Base-by-base conservation (phyloP, 192 early-diverging fungal genomes). In the Coemansia sp. region DNA sequence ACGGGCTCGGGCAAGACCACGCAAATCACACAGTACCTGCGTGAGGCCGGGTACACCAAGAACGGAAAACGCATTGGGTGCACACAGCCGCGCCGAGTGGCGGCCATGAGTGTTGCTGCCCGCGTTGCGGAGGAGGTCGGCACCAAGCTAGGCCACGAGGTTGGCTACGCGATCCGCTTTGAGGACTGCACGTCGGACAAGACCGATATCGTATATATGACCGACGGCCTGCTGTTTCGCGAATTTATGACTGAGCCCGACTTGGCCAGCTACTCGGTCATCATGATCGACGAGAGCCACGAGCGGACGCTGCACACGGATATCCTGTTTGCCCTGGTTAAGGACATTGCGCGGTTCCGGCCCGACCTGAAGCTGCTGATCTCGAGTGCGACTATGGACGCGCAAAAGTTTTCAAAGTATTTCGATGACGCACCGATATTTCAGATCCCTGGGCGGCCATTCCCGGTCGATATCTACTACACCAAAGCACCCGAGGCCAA, bases 231-330 rank as follows among this genome's bases (percentile, higher is more conserved):
- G 90, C 77, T 99, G 19, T 83, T 99, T 17, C 83, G 97, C 41
- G 97, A 99, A 70, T 99, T 96, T 55, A 83, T 99, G 81, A 93
- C 92, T 5, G 94, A 96, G 62, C 94, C 96, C 0, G 92, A 96
- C 62, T 77, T 99, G 43, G 85, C 80, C 15, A 82, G 82, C 14
- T 99, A 99, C 67, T 88, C 83, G 29, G 90, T 90, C 50, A 70
- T 99, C 50, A 99, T 99, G 64, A 96, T 99, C 50, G 97, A 99
- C 67, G 97, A 99, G 65, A 95, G 94, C 38, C 97, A 99, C 78
- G 97, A 99, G 63, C 83, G 97, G 39, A 95, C 94, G 10, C 67
- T 99, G 50, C 90, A 92, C 57, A 97, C 97, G 1, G 94, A 97
- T 63, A 92, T 99, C 42, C 62, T 99, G 50, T 91, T 99, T 83